Evolutionary conservation across 2,329 filamentous ascomycete genomes (phyloP).

Genomic region (Paracorniculantispora psalliotae): DNA sequence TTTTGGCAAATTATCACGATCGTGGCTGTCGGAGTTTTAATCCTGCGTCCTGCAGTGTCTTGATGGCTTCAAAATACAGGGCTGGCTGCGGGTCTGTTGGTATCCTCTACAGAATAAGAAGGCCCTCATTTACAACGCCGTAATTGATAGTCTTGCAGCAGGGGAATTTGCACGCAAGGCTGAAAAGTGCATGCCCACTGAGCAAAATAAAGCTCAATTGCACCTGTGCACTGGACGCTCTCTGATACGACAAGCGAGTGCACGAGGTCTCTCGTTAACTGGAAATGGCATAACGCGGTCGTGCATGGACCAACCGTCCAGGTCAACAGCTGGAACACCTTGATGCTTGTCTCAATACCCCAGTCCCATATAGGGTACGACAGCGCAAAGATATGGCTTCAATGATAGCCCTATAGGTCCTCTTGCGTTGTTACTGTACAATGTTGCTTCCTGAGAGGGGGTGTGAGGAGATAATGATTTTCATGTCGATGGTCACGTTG

Average conservation of each 20-base stretch:
- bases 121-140: too few relatives aligned
- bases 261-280: not conserved
- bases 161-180: not conserved
- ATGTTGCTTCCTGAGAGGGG: not conserved
- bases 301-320: not conserved
- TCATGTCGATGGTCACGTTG: not conserved
- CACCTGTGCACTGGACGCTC: not conserved
- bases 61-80: not conserved
- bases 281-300: not conserved
- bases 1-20: not conserved
- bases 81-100: too few relatives aligned
- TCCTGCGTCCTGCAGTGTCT: not conserved
- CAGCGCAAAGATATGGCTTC: not conserved
- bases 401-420: not conserved
- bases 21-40: not conserved
- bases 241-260: not conserved
- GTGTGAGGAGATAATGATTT: not conserved
- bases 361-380: not conserved
- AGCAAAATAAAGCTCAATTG: not conserved
- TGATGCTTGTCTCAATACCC: not conserved
- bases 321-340: not conserved
- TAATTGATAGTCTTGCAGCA: too few relatives aligned
- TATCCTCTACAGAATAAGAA: too few relatives aligned
- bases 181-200: not conserved
- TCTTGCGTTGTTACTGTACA: not conserved